Conservation (phyloP, 148 eudicot species). For the Fallopia convolvulus region DNA sequence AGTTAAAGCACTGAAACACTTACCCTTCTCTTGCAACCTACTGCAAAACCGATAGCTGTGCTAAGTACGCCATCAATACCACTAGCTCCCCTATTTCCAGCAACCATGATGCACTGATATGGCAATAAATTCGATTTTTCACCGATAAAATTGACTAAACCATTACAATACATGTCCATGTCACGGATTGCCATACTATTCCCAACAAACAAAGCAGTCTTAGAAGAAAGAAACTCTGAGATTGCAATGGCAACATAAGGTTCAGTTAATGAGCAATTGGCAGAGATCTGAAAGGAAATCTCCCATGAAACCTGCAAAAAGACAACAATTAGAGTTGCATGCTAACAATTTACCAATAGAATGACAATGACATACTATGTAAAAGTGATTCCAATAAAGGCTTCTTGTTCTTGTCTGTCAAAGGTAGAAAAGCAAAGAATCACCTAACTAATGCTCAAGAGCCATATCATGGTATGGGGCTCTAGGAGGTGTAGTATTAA, state of each 20-base stretch:
- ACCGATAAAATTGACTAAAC: constrained; percentile 27
- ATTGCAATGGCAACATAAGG: constrained; percentile 60
- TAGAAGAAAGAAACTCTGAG: constrained; percentile 44
- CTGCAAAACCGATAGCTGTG: constrained; percentile 83
- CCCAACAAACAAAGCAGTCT: constrained; percentile 77
- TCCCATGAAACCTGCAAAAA: constrained; percentile 66
- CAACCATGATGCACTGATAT: constrained; percentile 56
- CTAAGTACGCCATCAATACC: constrained; percentile 98
- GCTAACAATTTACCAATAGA: not conserved
- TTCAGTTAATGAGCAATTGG: constrained; percentile 64
- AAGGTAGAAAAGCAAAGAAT: not conserved
- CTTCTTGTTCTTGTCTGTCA: not conserved
- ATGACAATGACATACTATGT: not conserved
- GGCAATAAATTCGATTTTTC: constrained; percentile 30
- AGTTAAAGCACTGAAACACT: constrained; percentile 19
- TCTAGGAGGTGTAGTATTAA: not conserved
- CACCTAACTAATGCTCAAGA: not conserved
- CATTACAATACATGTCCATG: constrained; percentile 71
- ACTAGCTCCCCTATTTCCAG: constrained; percentile 93
- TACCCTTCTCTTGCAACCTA: constrained; percentile 84
- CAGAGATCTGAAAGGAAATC: constrained; percentile 46
- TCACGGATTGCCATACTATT: constrained; percentile 98
- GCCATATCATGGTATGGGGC: not conserved
- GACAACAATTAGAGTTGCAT: constrained; percentile 10
- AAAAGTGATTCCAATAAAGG: not conserved